Evolutionary conservation across 768 basidiomycete genomes (phyloP), one percentile per base, ranked within the genome.

Genomic region (Mycena maculata): DNA sequence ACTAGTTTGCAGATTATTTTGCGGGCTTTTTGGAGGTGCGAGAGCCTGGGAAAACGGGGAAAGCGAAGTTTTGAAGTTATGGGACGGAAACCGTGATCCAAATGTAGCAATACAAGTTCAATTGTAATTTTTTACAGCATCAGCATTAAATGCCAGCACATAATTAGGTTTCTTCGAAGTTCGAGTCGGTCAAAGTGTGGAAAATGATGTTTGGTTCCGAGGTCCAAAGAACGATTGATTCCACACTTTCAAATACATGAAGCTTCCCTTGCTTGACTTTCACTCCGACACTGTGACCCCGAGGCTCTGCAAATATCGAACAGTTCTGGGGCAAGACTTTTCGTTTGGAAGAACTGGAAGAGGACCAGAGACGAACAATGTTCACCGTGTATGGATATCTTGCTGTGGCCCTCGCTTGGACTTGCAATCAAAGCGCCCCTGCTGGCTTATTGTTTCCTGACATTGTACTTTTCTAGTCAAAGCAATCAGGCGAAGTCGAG

Each of bases 21-120:
- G 68, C 68, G n/a, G 68, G 68, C 18, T 69, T 69, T 53, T 65
- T 69, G 59, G 30, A 57, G 16, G 62, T 44, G 18, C 47, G 27
- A 16, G n/a, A 22, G 36, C 16, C 23, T 25, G 18, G 25, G 4
- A 16, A 42, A 41, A 20, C 49, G 18, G 6, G 28, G 41, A 65
- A 50, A 54, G 59, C 63, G 38, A 49, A 25, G 28, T 28, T 65
- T 47, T 63, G 30, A 49, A 44, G 23, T 5, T 20, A 33, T 4
- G 10, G 20, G 3, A 41, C 23, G n/a, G 6, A 12, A 13, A 18
- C n/a, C n/a, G n/a, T 22, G 16, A 33, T 16, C 11, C 9, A 30
- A 22, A 36, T n/a, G 44, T 55, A 44, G 16, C 22, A 27, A 5
- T 39, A 23, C 23, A 20, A 31, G 1, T n/a, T 18, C 16, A 42